phyloP scores from a whole-genome alignment of 345 rosid genomes.

The Moricandia arvensis region DNA sequence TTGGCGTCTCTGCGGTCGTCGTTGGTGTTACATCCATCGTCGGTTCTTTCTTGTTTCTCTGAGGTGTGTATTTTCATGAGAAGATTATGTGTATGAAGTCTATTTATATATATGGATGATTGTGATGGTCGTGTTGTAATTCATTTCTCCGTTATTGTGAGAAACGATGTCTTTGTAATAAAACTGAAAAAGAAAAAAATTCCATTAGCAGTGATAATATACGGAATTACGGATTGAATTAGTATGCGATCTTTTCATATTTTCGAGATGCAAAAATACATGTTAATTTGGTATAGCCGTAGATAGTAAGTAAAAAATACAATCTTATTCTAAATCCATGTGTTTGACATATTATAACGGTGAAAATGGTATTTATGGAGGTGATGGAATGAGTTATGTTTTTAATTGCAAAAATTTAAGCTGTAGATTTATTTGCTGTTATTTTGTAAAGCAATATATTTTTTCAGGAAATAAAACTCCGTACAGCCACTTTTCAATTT shows the following conservation, averaged over 20 bases:
- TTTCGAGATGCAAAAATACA: not conserved
- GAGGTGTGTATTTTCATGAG: slow-evolving; percentile 11
- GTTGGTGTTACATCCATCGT: slow-evolving; percentile 39
- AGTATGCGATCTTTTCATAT: not conserved
- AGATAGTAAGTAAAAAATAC: not conserved
- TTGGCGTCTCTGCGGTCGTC: slow-evolving; percentile 35
- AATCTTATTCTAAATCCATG: not conserved
- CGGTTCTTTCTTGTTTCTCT: slow-evolving; percentile 42
- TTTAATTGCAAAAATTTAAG: no score
- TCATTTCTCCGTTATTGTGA: not conserved
- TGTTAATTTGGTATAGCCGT: not conserved
- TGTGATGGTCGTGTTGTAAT: not conserved
- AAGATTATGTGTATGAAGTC: not conserved
- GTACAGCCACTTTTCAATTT: no score
- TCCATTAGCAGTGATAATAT: not conserved
- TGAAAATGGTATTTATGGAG: no score
- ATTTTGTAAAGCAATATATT: no score
- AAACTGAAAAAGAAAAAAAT: not conserved
- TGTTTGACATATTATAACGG: not conserved
- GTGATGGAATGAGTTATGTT: no score
- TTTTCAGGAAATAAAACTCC: no score
- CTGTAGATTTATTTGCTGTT: no score
- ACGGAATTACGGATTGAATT: not conserved
- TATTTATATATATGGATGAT: slow-evolving; percentile 10
- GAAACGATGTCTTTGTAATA: slow-evolving; percentile 19